These are phyloP conservation scores for Plantago elongata DNA, from an alignment of 257 asterid genomes.

Conservation along the genomic window DNA sequence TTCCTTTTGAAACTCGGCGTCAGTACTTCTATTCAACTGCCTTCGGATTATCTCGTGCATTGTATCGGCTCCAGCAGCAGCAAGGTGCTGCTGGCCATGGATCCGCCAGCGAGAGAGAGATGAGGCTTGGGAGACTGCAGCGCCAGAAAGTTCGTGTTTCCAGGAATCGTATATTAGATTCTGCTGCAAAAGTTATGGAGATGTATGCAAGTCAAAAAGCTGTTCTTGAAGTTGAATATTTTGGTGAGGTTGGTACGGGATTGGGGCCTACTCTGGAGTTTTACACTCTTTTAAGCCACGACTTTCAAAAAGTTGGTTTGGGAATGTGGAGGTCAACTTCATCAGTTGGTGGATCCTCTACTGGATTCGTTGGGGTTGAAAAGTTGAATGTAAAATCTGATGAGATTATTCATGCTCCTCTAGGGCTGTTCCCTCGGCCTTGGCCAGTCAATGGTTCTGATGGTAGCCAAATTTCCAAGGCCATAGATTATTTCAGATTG, in stretches of 20 bases:
- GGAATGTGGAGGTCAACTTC: conserved; percentile 85
- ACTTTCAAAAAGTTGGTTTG: conserved; percentile 77
- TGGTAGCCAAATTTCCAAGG: conserved; percentile 62
- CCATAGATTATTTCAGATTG: conserved; percentile 62
- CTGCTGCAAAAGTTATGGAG: conserved; percentile 98
- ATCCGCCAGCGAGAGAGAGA: conserved; percentile 69
- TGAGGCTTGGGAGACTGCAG: conserved; percentile 80
- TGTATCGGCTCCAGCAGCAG: conserved; percentile 92
- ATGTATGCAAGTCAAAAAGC: conserved; percentile 98
- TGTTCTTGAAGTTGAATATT: conserved; percentile 97
- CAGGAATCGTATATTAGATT: conserved; percentile 81
- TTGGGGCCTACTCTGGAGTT: conserved; percentile 98
- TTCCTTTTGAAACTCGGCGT: conserved; percentile 96
- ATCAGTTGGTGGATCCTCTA: conserved; percentile 31
- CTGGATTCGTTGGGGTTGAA: conserved; percentile 46
- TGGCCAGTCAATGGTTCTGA: conserved; percentile 71
- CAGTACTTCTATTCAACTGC: conserved; percentile 98
- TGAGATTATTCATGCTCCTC: conserved; percentile 69
- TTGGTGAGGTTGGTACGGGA: conserved; percentile 99
- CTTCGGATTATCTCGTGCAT: conserved; percentile 91
- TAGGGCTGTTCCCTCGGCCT: conserved; percentile 93
- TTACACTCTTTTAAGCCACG: conserved; percentile 91
- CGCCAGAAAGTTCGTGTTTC: conserved; percentile 99
- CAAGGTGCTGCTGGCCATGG: conserved; percentile 95
- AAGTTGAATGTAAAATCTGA: conserved; percentile 23